phyloP scores from a whole-genome alignment of 306 rosid genomes.

The Casuarina equisetifolia region DNA sequence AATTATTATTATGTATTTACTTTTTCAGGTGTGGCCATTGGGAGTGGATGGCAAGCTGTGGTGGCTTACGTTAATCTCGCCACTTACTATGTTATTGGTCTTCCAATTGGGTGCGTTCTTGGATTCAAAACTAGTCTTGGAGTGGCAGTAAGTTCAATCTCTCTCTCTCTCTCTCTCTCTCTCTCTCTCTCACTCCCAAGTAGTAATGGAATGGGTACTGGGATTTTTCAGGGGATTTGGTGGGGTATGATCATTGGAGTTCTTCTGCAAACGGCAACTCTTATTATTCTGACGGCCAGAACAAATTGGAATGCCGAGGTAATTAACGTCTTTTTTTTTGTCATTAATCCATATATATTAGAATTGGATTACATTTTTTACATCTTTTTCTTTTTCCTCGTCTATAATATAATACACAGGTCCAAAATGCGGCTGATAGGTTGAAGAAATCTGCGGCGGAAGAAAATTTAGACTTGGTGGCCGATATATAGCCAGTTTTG shows the following conservation, averaged over 20 bases:
- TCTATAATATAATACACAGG: slow-evolving; percentile 31
- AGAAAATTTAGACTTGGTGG: slow-evolving; percentile 35
- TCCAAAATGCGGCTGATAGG: slow-evolving; percentile 46
- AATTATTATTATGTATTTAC: neutral
- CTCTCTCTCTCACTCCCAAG: neutral
- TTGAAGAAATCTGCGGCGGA: slow-evolving; percentile 45
- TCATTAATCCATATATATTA: neutral
- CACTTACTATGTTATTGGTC: slow-evolving; percentile 59
- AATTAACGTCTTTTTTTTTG: neutral
- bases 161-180: slow-evolving; percentile 5
- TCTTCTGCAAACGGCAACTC: slow-evolving; percentile 57
- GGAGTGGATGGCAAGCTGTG: slow-evolving; percentile 78
- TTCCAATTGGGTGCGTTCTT: slow-evolving; percentile 67
- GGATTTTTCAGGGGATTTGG: slow-evolving; percentile 57
- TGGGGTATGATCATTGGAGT: slow-evolving; percentile 83
- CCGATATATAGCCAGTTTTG: slow-evolving; percentile 7
- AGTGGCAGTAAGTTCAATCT: slow-evolving; percentile 52
- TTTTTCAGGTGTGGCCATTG: slow-evolving; percentile 69
- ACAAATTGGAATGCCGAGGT: slow-evolving; percentile 73
- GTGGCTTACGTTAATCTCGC: slow-evolving; percentile 73
- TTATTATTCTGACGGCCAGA: slow-evolving; percentile 54
- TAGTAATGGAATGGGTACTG: neutral
- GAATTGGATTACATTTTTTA: neutral
- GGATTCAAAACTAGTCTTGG: slow-evolving; percentile 59
- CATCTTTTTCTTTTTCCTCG: neutral